Base-by-base conservation (phyloP, 2,329 filamentous ascomycete species). In the Penicillium sp. region DNA sequence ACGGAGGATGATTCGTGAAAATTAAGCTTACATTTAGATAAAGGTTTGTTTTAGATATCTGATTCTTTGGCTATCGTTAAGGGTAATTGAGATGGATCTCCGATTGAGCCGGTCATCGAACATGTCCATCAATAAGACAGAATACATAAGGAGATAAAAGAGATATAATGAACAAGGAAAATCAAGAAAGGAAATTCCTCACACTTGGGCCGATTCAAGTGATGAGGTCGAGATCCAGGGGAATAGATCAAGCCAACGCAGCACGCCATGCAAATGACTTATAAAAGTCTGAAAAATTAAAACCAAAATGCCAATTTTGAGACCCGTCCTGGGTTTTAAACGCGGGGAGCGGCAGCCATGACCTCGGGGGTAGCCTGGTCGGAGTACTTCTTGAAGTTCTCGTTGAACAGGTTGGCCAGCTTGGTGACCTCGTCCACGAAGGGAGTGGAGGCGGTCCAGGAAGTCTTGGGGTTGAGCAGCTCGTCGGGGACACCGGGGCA, bases 311-410 rank as follows among this genome's bases (percentile, higher is more conserved):
- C 59, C 56, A 61, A 63, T 64, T 65, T 67, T 65, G 42, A 55
- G n/a, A 54, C 37, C 42, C 45, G 52, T 53, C 53, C 31, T 10
- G 49, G 51, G 52, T 43, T 53, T 55, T 60, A 63, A 45, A 67
- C 59, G 46, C 73, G 65, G 47, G 78, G 78, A 43, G 76, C 78
- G 53, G 78, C 78, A 54, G 74, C 87, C 77, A 91, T 86, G 49
- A 93, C 90, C 37, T 93, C 90, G 67, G 85, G 82, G 31, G 91
- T 93, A 26, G 92, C 92, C 77, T 96, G 87, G 67, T 87, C 88
- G 70, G 88, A 83, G 81, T 96, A 97, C 84, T 97, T 96, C 83
- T 92, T 87, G 81, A 99, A 99, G 86, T 99, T 99, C 80, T 97
- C 91, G 72, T 88, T 86, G 84, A 99, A 99, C 62, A 98, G 85